Evolutionary conservation across 148 eudicot species (phyloP).

Genomic region (Rhododendron henanense): DNA sequence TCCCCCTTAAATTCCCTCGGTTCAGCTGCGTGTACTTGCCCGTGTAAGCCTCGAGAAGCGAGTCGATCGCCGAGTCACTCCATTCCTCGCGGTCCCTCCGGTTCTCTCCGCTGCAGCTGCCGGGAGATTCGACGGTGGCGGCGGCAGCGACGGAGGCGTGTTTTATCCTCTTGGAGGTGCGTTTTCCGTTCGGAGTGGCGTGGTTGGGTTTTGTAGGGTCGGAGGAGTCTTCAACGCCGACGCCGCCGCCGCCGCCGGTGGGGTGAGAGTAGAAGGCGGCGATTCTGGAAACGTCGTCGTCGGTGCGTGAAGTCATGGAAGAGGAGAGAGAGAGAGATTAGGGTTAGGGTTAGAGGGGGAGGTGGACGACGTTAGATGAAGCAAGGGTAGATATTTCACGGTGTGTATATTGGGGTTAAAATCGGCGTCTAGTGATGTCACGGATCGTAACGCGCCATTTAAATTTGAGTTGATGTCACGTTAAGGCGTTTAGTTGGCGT

Average conservation of each 20-base stretch:
- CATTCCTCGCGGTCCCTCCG: conserved; percentile 15
- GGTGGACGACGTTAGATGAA: conserved; percentile 5
- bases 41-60: conserved; percentile 12
- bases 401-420: not conserved
- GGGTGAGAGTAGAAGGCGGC: conserved; percentile 8
- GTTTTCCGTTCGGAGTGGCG: conserved; percentile 6
- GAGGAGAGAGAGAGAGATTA: not conserved
- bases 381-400: not conserved
- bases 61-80: conserved; percentile 13
- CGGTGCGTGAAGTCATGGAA: conserved; percentile 11
- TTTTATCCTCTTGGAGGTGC: conserved; percentile 4
- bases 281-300: not conserved
- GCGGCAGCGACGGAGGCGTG: not conserved
- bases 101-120: not conserved
- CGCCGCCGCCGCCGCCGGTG: not conserved
- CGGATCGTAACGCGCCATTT: not conserved
- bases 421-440: not conserved
- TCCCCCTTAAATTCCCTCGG: conserved; percentile 7
- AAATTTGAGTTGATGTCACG: not conserved
- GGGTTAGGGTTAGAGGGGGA: conserved; percentile 4
- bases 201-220: not conserved
- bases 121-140: conserved; percentile 4
- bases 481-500: not conserved
- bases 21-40: conserved; percentile 12
- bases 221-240: not conserved